Evolutionary conservation across 1,139 yeast species (phyloP).

Genomic region (Pichia sp.): DNA sequence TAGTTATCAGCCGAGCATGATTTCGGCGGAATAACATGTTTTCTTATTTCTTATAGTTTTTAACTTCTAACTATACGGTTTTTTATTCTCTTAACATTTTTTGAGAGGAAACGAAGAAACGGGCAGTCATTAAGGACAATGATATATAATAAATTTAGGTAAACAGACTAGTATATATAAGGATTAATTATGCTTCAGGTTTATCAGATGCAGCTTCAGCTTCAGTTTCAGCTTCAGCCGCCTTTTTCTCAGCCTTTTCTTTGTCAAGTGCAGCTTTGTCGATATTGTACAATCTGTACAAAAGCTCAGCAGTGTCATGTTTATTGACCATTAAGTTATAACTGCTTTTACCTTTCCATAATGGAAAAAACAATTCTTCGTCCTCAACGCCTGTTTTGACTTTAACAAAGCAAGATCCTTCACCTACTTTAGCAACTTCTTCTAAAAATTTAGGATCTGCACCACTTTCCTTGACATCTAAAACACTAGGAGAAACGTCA

Average conservation of each 20-base stretch:
- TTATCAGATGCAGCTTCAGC: neutral
- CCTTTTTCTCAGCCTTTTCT: conserved; percentile 25
- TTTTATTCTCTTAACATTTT: too few relatives aligned
- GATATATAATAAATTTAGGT: too few relatives aligned
- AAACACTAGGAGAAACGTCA: conserved; percentile 78
- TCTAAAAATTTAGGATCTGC: conserved; percentile 55
- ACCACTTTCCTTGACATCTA: conserved; percentile 42
- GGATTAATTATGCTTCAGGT: neutral
- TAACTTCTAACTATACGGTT: too few relatives aligned
- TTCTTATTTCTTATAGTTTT: too few relatives aligned
- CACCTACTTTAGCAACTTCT: conserved; percentile 43
- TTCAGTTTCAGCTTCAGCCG: too few relatives aligned
- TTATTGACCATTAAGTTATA: conserved; percentile 92
- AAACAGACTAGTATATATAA: neutral
- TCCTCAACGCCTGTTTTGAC: conserved; percentile 49
- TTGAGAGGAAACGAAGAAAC: too few relatives aligned
- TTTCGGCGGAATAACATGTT: too few relatives aligned
- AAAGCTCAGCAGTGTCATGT: conserved; percentile 83
- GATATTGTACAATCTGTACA: conserved; percentile 75
- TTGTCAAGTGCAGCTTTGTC: conserved; percentile 42
- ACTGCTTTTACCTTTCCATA: conserved; percentile 86
- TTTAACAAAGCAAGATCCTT: conserved; percentile 73
- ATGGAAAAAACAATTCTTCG: conserved; percentile 73
- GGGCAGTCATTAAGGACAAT: too few relatives aligned
- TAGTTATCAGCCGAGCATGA: too few relatives aligned